These are phyloP conservation scores for Endocladia muricata DNA, from an alignment of 31 red algal genomes.

Conservation along the genomic window DNA sequence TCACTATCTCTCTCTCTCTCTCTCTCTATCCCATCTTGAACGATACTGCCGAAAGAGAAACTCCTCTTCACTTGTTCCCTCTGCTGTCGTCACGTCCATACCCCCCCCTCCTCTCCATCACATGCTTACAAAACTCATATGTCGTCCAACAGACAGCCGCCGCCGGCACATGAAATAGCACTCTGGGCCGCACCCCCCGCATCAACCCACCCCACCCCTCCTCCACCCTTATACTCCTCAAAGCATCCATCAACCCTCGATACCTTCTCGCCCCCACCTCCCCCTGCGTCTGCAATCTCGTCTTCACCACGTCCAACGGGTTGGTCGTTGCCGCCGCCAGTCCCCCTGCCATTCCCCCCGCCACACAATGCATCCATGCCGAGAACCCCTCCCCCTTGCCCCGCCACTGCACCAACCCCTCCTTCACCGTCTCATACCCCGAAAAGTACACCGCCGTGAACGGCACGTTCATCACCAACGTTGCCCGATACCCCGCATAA, in stretches of 20 bases:
- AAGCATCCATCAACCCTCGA: constrained; percentile 67
- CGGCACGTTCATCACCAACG: constrained; percentile 88
- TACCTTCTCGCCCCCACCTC: constrained; percentile 92
- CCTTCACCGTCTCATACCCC: constrained; percentile 72
- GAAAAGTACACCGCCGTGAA: constrained; percentile 74
- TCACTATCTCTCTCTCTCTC: no score
- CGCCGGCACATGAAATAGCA: constrained; percentile 92
- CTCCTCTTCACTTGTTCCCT: no score
- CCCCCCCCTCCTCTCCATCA: background rate
- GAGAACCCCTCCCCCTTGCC: constrained; percentile 29
- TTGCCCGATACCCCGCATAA: constrained; percentile 79
- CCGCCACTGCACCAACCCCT: constrained; percentile 10
- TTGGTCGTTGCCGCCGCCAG: constrained; percentile 72
- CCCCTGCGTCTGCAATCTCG: constrained; percentile 95
- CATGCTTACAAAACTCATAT: constrained; percentile 87
- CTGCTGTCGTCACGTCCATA: background rate
- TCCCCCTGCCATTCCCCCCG: constrained; percentile 75
- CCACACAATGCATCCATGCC: constrained; percentile 44
- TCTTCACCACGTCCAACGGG: constrained; percentile 90
- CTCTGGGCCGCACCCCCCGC: constrained; percentile 70
- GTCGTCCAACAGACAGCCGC: constrained; percentile 93
- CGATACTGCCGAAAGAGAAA: no score
- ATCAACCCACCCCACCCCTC: constrained; percentile 77
- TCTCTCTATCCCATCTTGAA: no score
- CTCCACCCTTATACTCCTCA: constrained; percentile 67